A percentile compares a stretch with the other conserved stretches of the same genome.
Evolutionary conservation across 2,329 filamentous ascomycete species (phyloP).

Genomic region (Neophaeococcomyces mojaviensis): DNA sequence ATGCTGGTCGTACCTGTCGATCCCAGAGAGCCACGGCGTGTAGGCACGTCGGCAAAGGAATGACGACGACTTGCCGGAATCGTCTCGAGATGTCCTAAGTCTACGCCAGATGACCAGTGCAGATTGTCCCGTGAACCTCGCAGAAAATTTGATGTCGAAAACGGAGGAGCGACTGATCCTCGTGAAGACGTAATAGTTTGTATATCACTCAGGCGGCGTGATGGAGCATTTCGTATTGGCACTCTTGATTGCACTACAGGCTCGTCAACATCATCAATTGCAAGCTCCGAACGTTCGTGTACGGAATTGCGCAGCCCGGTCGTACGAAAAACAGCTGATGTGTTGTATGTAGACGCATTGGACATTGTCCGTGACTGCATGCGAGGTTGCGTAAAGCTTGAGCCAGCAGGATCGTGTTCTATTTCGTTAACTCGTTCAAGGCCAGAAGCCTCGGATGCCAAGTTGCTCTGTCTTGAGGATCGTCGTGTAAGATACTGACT

Average conservation of each 20-base stretch:
- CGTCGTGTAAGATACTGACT: slow-evolving; percentile 66
- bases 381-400: slow-evolving; percentile 23
- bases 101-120: slow-evolving; percentile 45
- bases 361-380: slow-evolving; percentile 38
- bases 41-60: slow-evolving; percentile 45
- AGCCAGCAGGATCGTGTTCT: slow-evolving; percentile 38
- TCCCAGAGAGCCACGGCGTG: slow-evolving; percentile 38
- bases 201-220: slow-evolving; percentile 35
- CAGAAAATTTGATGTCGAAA: slow-evolving; percentile 17
- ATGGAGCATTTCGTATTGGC: slow-evolving; percentile 32
- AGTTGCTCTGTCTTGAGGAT: slow-evolving; percentile 54
- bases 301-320: slow-evolving; percentile 36
- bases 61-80: slow-evolving; percentile 44
- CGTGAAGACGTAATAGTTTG: slow-evolving; percentile 34
- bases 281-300: slow-evolving; percentile 37
- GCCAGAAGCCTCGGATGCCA: slow-evolving; percentile 39
- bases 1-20: slow-evolving; percentile 28
- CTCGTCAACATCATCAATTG: slow-evolving; percentile 39
- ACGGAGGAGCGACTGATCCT: slow-evolving; percentile 28
- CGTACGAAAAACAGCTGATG: slow-evolving; percentile 25
- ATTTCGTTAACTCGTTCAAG: slow-evolving; percentile 43
- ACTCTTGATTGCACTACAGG: slow-evolving; percentile 28
- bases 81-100: slow-evolving; percentile 40
- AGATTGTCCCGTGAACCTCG: slow-evolving; percentile 34
- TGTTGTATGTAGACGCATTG: slow-evolving; percentile 29